Evolutionary conservation across 352 stramenopile genomes (phyloP).

Genomic region (Peronosclerospora sorghi): DNA sequence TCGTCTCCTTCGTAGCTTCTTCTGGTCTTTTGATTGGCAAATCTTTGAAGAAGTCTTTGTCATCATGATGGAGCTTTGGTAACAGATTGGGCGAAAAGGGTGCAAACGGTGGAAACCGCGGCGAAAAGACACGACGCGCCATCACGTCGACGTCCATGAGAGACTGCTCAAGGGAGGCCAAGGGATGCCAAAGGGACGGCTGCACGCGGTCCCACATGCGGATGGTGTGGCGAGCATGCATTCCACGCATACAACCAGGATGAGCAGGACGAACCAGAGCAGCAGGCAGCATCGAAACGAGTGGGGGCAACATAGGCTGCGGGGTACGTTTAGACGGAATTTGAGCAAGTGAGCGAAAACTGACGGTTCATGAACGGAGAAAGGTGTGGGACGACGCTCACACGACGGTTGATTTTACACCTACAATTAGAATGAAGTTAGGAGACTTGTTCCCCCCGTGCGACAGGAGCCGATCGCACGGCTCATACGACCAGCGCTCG

Average conservation of each 20-base stretch:
- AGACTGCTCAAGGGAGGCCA: constrained; percentile 53
- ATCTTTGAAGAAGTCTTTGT: constrained; percentile 46
- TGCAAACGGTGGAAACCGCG: constrained; percentile 20
- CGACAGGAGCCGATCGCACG: constrained; percentile 12
- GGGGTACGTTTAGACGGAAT: constrained; percentile 1
- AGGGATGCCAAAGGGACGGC: constrained; percentile 34
- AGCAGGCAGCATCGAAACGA: not conserved
- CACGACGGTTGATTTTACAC: constrained; percentile 18
- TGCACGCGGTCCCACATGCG: constrained; percentile 38
- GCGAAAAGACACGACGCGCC: constrained; percentile 20
- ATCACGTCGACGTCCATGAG: constrained; percentile 47
- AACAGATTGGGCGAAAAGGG: constrained; percentile 12
- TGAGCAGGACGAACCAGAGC: not conserved
- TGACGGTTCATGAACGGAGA: not conserved
- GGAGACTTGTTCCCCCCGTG: constrained; percentile 7
- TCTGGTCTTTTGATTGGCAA: constrained; percentile 21
- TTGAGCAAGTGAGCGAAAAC: constrained; percentile 3
- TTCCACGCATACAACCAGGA: not conserved
- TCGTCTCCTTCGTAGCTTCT: constrained; percentile 8
- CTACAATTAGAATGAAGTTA: constrained; percentile 12
- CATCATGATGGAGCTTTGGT: constrained; percentile 15
- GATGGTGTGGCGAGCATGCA: constrained; percentile 16
- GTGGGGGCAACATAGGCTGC: no score
- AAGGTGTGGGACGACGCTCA: constrained; percentile 12
- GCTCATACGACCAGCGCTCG: constrained; percentile 9